Evolutionary conservation across 2,329 filamentous ascomycete species (phyloP).

Genomic region (Shiraia sp.): DNA sequence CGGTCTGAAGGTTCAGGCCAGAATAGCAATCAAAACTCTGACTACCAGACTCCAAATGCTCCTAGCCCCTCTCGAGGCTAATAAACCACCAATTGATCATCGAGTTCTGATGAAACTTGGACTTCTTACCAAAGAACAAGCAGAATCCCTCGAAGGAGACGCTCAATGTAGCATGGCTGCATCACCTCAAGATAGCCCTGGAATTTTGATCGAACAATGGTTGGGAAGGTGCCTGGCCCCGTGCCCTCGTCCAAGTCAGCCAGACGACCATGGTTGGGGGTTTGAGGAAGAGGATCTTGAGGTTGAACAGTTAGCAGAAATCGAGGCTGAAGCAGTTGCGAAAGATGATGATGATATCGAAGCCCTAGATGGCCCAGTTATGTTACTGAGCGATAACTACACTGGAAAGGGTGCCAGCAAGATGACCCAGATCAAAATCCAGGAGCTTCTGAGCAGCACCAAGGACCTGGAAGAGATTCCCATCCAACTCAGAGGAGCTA

Average conservation of each 20-base stretch:
- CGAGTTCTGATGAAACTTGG: slow-evolving; percentile 56
- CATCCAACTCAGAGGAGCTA: slow-evolving; percentile 58
- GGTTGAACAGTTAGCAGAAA: slow-evolving; percentile 63
- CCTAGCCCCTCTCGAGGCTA: slow-evolving; percentile 30
- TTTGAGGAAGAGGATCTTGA: slow-evolving; percentile 65
- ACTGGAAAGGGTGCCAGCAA: slow-evolving; percentile 28
- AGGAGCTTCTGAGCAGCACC: slow-evolving; percentile 42
- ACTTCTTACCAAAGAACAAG: slow-evolving; percentile 66
- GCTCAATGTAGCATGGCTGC: slow-evolving; percentile 50
- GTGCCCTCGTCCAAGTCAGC: slow-evolving; percentile 50
- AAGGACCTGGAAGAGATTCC: slow-evolving; percentile 66
- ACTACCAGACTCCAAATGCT: slow-evolving; percentile 24
- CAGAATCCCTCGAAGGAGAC: slow-evolving; percentile 61
- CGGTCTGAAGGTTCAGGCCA: slow-evolving; percentile 46
- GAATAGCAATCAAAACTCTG: slow-evolving; percentile 46
- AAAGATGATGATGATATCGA: slow-evolving; percentile 58
- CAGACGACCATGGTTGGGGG: slow-evolving; percentile 57
- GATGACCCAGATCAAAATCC: slow-evolving; percentile 36
- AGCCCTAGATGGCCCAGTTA: slow-evolving; percentile 38
- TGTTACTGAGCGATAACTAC: slow-evolving; percentile 46
- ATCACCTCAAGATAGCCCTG: slow-evolving; percentile 27
- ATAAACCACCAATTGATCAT: slow-evolving; percentile 25
- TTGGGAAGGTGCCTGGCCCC: slow-evolving; percentile 57
- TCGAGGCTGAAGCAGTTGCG: slow-evolving; percentile 60
- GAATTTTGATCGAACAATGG: slow-evolving; percentile 57